phyloP scores from a whole-genome alignment of 1,284 basidiomycete genomes.

The Cutaneotrichosporon cyanovorans region DNA sequence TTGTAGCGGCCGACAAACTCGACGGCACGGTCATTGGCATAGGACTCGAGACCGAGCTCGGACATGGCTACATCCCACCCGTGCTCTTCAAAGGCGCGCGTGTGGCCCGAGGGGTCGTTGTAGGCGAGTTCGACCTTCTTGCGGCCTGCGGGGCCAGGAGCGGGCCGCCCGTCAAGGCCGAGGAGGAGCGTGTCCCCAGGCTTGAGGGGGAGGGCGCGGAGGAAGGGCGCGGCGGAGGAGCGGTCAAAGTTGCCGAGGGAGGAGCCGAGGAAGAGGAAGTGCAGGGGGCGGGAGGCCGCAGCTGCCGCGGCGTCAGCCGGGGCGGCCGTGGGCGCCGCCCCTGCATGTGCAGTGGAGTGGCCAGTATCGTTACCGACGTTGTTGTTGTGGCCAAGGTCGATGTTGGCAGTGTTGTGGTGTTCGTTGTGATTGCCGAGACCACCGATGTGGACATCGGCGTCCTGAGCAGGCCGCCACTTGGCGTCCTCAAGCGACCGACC shows the following conservation, averaged over 20 bases:
- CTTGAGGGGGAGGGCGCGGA: slow-evolving; percentile 69
- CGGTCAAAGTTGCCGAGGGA: slow-evolving; percentile 89
- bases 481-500: no score
- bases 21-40: slow-evolving; percentile 18
- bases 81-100: slow-evolving; percentile 81
- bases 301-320: not conserved
- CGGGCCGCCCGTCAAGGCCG: slow-evolving; percentile 65
- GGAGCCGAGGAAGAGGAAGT: slow-evolving; percentile 88
- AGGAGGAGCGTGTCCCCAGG: slow-evolving; percentile 54
- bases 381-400: not conserved
- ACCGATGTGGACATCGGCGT: not conserved
- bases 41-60: slow-evolving; percentile 34
- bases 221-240: slow-evolving; percentile 63
- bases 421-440: not conserved
- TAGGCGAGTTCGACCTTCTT: slow-evolving; percentile 57
- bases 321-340: not conserved
- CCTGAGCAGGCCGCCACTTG: not conserved
- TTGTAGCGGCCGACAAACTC: slow-evolving; percentile 80
- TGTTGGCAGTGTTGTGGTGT: not conserved
- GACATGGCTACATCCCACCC: slow-evolving; percentile 57
- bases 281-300: slow-evolving; percentile 51
- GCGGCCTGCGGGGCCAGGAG: slow-evolving; percentile 31
- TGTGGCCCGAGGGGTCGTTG: slow-evolving; percentile 71
- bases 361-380: not conserved
- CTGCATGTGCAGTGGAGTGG: not conserved